Evolutionary conservation across 1,139 yeast species (phyloP).

Genomic region (Yamadazyma blattariae): DNA sequence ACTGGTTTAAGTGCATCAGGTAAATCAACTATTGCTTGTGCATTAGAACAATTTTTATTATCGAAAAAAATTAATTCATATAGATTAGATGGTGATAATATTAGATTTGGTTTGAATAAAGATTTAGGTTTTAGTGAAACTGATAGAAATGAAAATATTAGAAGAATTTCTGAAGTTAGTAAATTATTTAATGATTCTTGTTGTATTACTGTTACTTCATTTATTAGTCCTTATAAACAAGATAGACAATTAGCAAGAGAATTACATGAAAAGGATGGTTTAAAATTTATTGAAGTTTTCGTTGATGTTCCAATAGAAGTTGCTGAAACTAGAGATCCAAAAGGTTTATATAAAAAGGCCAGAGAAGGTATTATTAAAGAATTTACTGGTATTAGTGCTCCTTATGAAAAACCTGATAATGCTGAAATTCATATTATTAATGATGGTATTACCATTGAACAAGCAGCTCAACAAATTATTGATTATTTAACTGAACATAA

Average conservation of each 20-base stretch:
- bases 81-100: slow-evolving; percentile 92
- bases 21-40: slow-evolving; percentile 92
- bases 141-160: slow-evolving; percentile 90
- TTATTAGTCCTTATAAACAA: slow-evolving; percentile 83
- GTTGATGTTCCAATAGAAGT: slow-evolving; percentile 91
- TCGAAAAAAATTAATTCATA: slow-evolving; percentile 69
- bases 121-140: slow-evolving; percentile 90
- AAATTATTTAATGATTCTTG: slow-evolving; percentile 91
- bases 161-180: slow-evolving; percentile 90
- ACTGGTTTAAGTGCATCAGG: slow-evolving; percentile 96
- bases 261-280: slow-evolving; percentile 68
- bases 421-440: slow-evolving; percentile 85
- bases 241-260: slow-evolving; percentile 86
- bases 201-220: slow-evolving; percentile 79
- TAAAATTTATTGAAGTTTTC: slow-evolving; percentile 86
- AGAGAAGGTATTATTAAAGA: slow-evolving; percentile 92
- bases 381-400: slow-evolving; percentile 94
- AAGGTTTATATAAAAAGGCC: slow-evolving; percentile 94
- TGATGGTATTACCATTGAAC: slow-evolving; percentile 64
- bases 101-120: slow-evolving; percentile 90
- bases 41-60: slow-evolving; percentile 78
- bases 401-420: slow-evolving; percentile 85
- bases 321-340: slow-evolving; percentile 96
- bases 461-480: slow-evolving; percentile 71
- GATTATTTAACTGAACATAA: slow-evolving; percentile 62